Conservation (phyloP, 1,139 yeast species). For the Blastobotrys proliferans region DNA sequence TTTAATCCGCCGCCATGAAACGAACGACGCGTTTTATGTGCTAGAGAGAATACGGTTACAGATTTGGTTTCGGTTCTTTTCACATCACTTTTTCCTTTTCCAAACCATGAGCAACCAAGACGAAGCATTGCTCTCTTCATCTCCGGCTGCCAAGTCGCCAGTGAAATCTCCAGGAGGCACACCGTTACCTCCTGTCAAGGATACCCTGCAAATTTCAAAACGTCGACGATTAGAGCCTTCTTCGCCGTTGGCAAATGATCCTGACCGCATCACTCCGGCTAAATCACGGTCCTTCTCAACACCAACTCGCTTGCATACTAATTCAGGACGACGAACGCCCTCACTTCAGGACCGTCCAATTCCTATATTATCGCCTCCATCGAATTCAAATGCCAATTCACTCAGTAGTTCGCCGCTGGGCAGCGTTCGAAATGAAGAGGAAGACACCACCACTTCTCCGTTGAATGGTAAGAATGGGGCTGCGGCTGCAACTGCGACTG, state of each 20-base stretch:
- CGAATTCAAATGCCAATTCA: not conserved
- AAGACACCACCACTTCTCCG: constrained; percentile 17
- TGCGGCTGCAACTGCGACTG: not conserved
- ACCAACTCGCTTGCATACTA: constrained; percentile 16
- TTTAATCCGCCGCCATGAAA: no score
- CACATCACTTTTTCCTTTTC: not conserved
- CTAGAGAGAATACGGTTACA: not conserved
- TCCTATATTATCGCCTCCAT: constrained; percentile 31
- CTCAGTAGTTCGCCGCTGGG: not conserved
- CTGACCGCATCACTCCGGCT: constrained; percentile 24
- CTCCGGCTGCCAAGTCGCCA: constrained; percentile 21
- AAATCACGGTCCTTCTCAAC: constrained; percentile 28
- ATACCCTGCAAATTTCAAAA: constrained; percentile 26
- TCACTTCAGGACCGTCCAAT: constrained; percentile 31
- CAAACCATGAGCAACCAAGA: not conserved
- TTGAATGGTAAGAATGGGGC: constrained; percentile 7
- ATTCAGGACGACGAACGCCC: constrained; percentile 24
- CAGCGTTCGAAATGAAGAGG: not conserved
- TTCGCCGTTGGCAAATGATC: constrained; percentile 9
- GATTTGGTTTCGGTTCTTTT: not conserved
- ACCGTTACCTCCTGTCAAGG: constrained; percentile 25
- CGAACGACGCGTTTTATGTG: no score
- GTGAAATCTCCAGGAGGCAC: constrained; percentile 22
- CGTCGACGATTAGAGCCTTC: constrained; percentile 26
- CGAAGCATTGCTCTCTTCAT: not conserved